Evolutionary conservation across 371 early-diverging fungal genomes (phyloP).

Genomic region (Mortierella sp.): DNA sequence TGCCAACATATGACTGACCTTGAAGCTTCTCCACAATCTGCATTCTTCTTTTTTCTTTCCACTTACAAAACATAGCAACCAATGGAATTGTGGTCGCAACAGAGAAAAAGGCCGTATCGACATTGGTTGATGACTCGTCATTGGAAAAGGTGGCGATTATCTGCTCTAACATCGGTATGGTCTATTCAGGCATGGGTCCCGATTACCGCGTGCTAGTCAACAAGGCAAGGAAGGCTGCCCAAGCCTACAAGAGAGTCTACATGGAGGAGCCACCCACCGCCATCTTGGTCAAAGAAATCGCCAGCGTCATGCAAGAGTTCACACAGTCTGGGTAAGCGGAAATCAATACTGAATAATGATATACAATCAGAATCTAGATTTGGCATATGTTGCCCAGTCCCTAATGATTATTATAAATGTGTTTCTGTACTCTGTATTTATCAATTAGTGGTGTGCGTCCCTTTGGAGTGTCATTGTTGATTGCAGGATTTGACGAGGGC

Average conservation of each 20-base stretch:
- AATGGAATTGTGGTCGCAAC: constrained; percentile 99
- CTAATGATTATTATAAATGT: no score
- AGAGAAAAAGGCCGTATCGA: constrained; percentile 95
- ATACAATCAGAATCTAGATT: neutral
- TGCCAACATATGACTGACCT: no score
- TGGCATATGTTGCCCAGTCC: no score
- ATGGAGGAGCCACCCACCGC: constrained; percentile 94
- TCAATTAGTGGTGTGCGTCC: constrained; percentile 94
- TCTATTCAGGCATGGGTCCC: constrained; percentile 99
- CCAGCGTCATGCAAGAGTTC: constrained; percentile 98
- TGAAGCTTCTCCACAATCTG: neutral
- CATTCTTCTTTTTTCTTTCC: neutral
- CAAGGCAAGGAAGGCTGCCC: constrained; percentile 96
- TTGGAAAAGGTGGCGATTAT: constrained; percentile 92
- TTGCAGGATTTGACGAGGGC: constrained; percentile 94
- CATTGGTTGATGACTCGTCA: constrained; percentile 92
- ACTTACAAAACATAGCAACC: constrained; percentile 70
- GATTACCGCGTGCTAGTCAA: constrained; percentile 96
- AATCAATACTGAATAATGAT: neutral
- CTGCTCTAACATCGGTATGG: constrained; percentile 95
- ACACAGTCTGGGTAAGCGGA: constrained; percentile 93
- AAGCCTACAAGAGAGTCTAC: constrained; percentile 94
- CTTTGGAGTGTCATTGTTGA: constrained; percentile 98
- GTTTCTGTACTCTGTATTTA: no score
- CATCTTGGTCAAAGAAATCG: constrained; percentile 96